These are phyloP conservation scores for Epichloe scottii DNA, from an alignment of 2,329 filamentous ascomycete genomes.

Conservation along the genomic window DNA sequence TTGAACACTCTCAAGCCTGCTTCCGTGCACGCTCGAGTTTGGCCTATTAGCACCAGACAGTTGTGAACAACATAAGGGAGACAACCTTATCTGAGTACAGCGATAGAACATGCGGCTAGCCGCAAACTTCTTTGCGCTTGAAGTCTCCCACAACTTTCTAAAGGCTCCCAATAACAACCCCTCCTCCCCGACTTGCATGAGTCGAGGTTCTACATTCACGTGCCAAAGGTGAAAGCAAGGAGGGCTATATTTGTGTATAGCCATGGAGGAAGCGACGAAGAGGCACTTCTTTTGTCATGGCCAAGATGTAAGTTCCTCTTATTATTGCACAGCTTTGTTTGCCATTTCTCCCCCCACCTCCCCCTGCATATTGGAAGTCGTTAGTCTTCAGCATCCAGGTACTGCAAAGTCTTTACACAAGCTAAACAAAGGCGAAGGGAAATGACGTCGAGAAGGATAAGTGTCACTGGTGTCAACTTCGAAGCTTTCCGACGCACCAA, in stretches of 20 bases:
- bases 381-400: not conserved
- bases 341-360: not conserved
- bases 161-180: too few relatives aligned
- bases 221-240: not conserved
- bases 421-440: conserved; percentile 14
- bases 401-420: not conserved
- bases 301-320: conserved; percentile 15
- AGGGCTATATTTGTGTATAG: not conserved
- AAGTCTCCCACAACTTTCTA: too few relatives aligned
- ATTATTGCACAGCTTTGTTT: not conserved
- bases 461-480: conserved; percentile 53
- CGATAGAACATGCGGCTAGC: too few relatives aligned
- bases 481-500: conserved; percentile 36
- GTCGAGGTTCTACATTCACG: not conserved
- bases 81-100: too few relatives aligned
- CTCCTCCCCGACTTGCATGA: too few relatives aligned
- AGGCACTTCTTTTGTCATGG: conserved; percentile 40
- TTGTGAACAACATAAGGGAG: too few relatives aligned
- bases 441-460: conserved; percentile 24
- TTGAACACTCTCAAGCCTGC: too few relatives aligned
- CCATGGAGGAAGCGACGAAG: conserved; percentile 34
- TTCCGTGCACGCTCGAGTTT: too few relatives aligned
- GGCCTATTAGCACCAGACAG: too few relatives aligned
- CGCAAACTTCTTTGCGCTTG: too few relatives aligned
- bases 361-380: not conserved